A percentile compares a stretch with the other conserved stretches of the same genome.
phyloP scores from a whole-genome alignment of 2,329 filamentous ascomycete genomes.

The Coleophoma eucalyptorum region DNA sequence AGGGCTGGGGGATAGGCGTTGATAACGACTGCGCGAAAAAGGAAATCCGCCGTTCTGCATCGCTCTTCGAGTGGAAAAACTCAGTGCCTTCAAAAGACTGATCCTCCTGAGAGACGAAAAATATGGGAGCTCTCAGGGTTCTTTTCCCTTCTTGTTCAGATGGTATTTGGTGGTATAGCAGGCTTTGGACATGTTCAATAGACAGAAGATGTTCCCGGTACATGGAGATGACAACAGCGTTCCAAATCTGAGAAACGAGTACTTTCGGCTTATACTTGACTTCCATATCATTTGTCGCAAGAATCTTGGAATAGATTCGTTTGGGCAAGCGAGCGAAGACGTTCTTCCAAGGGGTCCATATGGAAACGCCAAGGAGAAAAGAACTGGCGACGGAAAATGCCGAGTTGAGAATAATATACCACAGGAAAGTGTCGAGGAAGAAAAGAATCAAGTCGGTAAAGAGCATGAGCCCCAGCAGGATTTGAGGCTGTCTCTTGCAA shows the following conservation, averaged over 20 bases:
- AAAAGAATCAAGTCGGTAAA: conserved; percentile 94
- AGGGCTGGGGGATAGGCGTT: conserved; percentile 92
- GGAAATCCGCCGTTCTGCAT: conserved; percentile 95
- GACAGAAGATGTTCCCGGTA: conserved; percentile 96
- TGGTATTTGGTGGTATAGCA: conserved; percentile 96
- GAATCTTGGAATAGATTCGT: conserved; percentile 97
- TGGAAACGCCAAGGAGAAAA: conserved; percentile 97
- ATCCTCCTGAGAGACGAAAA: conserved; percentile 99
- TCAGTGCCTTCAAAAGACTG: conserved; percentile 96
- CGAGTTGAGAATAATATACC: conserved; percentile 94
- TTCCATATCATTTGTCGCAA: conserved; percentile 99
- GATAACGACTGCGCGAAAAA: conserved; percentile 98
- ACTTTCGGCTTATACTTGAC: conserved; percentile 99
- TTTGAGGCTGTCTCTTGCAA: conserved; percentile 77
- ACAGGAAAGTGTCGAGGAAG: conserved; percentile 97
- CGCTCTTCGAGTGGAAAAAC: conserved; percentile 91
- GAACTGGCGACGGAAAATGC: conserved; percentile 92
- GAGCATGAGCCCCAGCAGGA: conserved; percentile 84
- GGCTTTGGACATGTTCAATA: conserved; percentile 97
- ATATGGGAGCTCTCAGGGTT: conserved; percentile 90
- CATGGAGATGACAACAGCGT: conserved; percentile 99
- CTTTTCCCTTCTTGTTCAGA: conserved; percentile 98
- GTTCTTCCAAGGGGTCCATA: conserved; percentile 98
- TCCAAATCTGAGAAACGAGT: conserved; percentile 98
- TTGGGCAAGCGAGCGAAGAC: conserved; percentile 97